These are phyloP conservation scores for Corniculantispora saksenae DNA, from an alignment of 2,329 filamentous ascomycete species.

Conservation along the genomic window DNA sequence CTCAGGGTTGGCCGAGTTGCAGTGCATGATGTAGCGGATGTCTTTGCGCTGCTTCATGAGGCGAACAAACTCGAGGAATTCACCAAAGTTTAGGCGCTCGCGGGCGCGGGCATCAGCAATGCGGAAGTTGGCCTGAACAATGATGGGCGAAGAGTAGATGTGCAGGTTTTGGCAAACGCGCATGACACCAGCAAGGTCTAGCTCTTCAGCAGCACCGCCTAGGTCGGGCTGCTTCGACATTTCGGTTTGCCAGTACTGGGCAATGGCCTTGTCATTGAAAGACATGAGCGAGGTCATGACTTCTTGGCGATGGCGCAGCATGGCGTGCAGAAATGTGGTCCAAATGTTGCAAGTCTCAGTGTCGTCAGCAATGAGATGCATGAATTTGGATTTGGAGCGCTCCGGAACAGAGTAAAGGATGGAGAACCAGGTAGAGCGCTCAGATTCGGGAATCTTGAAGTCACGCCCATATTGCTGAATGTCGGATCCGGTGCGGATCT, in stretches of 20 bases:
- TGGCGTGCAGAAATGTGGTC: slow-evolving; percentile 80
- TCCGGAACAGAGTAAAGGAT: slow-evolving; percentile 83
- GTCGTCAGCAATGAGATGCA: slow-evolving; percentile 83
- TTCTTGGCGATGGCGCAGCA: slow-evolving; percentile 83
- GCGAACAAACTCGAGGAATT: slow-evolving; percentile 83
- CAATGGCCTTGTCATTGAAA: slow-evolving; percentile 79
- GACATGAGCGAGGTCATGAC: slow-evolving; percentile 88
- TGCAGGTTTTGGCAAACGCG: slow-evolving; percentile 86
- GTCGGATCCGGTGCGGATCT: slow-evolving; percentile 81
- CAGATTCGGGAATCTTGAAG: slow-evolving; percentile 66
- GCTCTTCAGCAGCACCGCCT: slow-evolving; percentile 62
- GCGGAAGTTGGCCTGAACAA: slow-evolving; percentile 72
- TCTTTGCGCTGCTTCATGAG: slow-evolving; percentile 84
- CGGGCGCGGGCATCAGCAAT: slow-evolving; percentile 66
- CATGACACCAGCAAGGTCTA: slow-evolving; percentile 78
- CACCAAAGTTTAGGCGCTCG: slow-evolving; percentile 70
- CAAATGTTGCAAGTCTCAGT: slow-evolving; percentile 73
- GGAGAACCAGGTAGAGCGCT: slow-evolving; percentile 79
- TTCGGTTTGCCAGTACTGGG: slow-evolving; percentile 82
- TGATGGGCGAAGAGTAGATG: slow-evolving; percentile 81
- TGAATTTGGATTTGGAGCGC: slow-evolving; percentile 78
- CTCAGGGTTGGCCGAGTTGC: slow-evolving; percentile 58
- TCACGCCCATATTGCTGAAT: slow-evolving; percentile 89
- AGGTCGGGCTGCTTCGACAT: slow-evolving; percentile 69
- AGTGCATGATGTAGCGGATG: slow-evolving; percentile 71